These are phyloP conservation scores for Heritiera littoralis DNA, from an alignment of 345 rosid genomes.

Conservation along the genomic window DNA sequence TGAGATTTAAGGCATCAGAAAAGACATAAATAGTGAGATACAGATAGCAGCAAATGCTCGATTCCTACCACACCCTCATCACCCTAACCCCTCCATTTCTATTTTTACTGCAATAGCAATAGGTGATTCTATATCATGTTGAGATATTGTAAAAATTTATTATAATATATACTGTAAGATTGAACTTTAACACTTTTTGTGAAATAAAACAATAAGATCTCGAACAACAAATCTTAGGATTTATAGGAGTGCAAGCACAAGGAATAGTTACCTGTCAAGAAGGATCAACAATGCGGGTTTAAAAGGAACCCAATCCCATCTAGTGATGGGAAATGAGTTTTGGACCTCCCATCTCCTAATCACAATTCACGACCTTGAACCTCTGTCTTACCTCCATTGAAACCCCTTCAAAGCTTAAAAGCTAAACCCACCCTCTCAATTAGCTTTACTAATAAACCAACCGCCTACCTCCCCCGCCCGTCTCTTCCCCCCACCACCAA, in stretches of 20 bases:
- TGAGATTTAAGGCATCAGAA: conserved; percentile 8
- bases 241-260: too few species aligned
- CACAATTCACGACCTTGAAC: background rate
- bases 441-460: conserved; percentile 37
- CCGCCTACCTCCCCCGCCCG: conserved; percentile 15
- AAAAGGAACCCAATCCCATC: background rate
- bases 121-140: background rate
- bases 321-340: background rate
- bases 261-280: background rate
- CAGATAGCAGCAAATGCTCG: background rate
- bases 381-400: background rate
- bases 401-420: conserved; percentile 6
- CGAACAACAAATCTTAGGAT: too few species aligned
- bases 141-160: too few species aligned
- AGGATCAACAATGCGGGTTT: background rate
- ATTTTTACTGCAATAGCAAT: too few species aligned
- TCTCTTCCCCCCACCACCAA: conserved; percentile 22
- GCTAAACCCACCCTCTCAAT: conserved; percentile 29
- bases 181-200: too few species aligned
- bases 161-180: too few species aligned
- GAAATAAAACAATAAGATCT: too few species aligned
- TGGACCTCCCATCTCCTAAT: conserved; percentile 17
- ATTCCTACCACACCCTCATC: background rate
- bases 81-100: background rate
- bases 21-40: background rate